Evolutionary conservation across 1,284 basidiomycete species (phyloP), one percentile per base, ranked within the genome.

Genomic region (Gomphus bonarii): DNA sequence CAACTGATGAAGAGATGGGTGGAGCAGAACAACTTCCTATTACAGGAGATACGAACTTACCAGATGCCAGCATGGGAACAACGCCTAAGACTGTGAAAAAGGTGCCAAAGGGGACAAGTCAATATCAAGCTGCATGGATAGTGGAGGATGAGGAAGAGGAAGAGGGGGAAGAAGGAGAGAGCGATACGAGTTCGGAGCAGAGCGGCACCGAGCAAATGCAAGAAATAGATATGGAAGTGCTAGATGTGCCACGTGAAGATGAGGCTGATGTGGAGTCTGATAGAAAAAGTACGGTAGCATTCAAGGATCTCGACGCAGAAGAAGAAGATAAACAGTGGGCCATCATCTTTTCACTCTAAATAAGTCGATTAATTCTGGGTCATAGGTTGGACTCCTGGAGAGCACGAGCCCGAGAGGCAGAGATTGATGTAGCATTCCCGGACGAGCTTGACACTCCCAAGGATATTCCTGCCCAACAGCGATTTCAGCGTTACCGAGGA

Each of bases 361-460:
- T 30, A 22, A 56, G 51, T 22, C 25, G 36, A 54, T 47, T 35
- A 30, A 51, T 9, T 57, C 43, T 28, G 30, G 47, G 12, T 9
- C 58, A 31, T 63, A 92, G 89, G 65, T 73, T 91, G 47, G 75
- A 78, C 58, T 76, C 74, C 2, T 93, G 88, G 84, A 76, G 81
- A 55, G 67, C 59, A 28, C 63, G 63, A 10, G 73, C 72, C 61
- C 67, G 67, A n/a, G 70, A 71, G 31, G 87, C 91, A 63, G 79
- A 82, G 52, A 85, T 90, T 51, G 91, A 97, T 63, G 72, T 84
- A 25, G 76, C 82, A 20, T 99, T 98, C 72, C 97, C 95, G 0
- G 95, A 99, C 67, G 95, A 99, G 69, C 80, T 97, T n/a, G 95
- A 99, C 65, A 99, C 97, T 0, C 97, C 95, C 0, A 79, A 87